Evolutionary conservation across 192 early-diverging fungal genomes (phyloP), one percentile per base, ranked within the genome.

Genomic region (Backusella macrospora): DNA sequence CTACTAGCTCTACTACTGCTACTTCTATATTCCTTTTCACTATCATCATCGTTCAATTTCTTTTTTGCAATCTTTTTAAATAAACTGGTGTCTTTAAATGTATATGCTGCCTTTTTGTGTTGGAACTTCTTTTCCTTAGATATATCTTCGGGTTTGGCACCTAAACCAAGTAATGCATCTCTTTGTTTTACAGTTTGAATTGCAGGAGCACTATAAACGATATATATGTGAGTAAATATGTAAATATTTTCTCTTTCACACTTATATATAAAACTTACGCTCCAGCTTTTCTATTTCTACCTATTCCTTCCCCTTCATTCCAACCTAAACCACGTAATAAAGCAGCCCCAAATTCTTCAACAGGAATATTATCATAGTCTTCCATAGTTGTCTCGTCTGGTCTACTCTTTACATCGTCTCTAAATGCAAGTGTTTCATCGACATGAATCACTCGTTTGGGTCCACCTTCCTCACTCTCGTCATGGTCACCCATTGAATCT

Each of bases 321-420:
- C 95, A 96, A 1, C 96, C 96, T 93, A 96, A 95, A 0, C 96
- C 96, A 14, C 94, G 84, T 63, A 98, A 78, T 71, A 96, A 81
- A 0, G 95, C 95, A 2, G 84, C 85, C 0, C 96, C 96, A 89
- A 98, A 98, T 62, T 91, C 89, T 64, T 96, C 94, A 1, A 98
- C 89, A 5, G 96, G 94, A 1, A 96, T 89, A 0, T 90, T 84
- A 59, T 91, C 92, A 68, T 96, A 98, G 69, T 93, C 91, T 4
- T 92, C 90, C 62, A 93, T 73, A 0, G 87, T 81, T 1, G 89
- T 74, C 64, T 90, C 86, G 26, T 91, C 90, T 3, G 92, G 91
- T 26, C 91, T 84, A 9, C 81, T 79, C 18, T 76, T 72, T 1
- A 93, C 79, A 75, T 92, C 91, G 64, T 88, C 75, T 70, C 87